Base-by-base conservation (phyloP, 176 grass and related monocot genomes). In the Zoysia pacifica region DNA sequence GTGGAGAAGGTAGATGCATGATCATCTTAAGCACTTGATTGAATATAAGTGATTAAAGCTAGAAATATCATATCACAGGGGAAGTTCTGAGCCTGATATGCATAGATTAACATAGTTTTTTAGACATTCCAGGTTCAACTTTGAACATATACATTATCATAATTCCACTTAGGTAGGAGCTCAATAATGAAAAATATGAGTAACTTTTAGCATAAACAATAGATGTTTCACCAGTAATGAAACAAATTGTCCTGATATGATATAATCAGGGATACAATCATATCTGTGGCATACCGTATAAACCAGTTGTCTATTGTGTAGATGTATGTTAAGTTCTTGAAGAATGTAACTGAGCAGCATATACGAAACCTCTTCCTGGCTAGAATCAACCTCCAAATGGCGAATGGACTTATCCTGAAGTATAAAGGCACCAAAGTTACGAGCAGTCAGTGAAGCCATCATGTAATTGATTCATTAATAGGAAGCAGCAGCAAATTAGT, bases 391-490 rank as follows among this genome's bases (percentile, higher is more conserved):
- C n/a, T n/a, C n/a, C 91, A 9, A 97, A 48, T 67, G 90, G 18
- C 3, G 89, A 88, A 75, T 97, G 84, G 79, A 94, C 82, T 49
- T 52, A 79, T 19, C 91, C 94, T 97, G 73, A 70, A 42, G 66
- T 3, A 48, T 6, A 73, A 58, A 28, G 37, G 15, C 13, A 65
- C 2, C 15, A 10, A 59, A 19, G 12, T 88, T 72, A 88, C 38
- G 46, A 13, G 58, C 62, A n/a, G n/a, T n/a, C 47, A 66, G 10
- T 59, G 7, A 11, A 71, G 48, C 18, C 15, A 56, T 46, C 11
- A 37, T 3, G 39, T 62, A 74, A 1, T 19, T 20, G 40, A 14
- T 48, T 43, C 39, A 38, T 18, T 49, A 71, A 10, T 5, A 14
- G 15, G 54, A 47, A 47, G n/a, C n/a, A n/a, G n/a, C n/a, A n/a